Base-by-base conservation (phyloP, 768 basidiomycete genomes). In the Phylloporus rhodoxanthus region DNA sequence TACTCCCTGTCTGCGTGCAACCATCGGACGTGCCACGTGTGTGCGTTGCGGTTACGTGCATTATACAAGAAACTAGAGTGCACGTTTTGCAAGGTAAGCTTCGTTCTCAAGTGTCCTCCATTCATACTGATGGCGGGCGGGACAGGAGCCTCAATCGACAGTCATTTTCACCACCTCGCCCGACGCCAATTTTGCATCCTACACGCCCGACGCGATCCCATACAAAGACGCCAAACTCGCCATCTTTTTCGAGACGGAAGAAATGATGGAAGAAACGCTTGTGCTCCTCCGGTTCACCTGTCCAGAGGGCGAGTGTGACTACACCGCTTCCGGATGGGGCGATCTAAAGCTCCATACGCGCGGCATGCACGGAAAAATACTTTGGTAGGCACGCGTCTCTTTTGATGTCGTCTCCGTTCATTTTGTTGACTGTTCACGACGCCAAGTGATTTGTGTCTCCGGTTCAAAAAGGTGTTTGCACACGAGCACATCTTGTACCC, bases 1-100 rank as follows among this genome's bases (percentile, higher is more conserved):
- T 92, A 85, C 66, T 80, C 90, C 6, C 70, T 96, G 26, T 85
- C 93, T 15, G 80, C 85, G 47, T 99, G 95, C 70, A 91, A 91
- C 64, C 95, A 99, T 63, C 75, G 89, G 45, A 97, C 91, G 3
- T 98, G 95, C 73, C 93, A 96, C 68, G 84, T 94, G 52, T 99
- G 95, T 62, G 84, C 89, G 0, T 69, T 97, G 44, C 80, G 95
- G 7, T 68, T 98, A 25, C 72, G 95, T 33, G 91, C 91, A 4
- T 71, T 98, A 41, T 99, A 96, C 75, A 97, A 97, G 75, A 94
- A 89, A 66, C 73, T 70, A 36, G 89, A 93, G 13, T 98, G 95
- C 63, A 91, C 95, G 1, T 96, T 96, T 66, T 99, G 95, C 77
- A 98, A 98, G 80, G 91, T 86, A 34, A 8, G 46, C 10, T 5